Evolutionary conservation across 2,329 filamentous ascomycete species (phyloP), one percentile per base, ranked within the genome.

Genomic region (Phyllosticta capitalensis): DNA sequence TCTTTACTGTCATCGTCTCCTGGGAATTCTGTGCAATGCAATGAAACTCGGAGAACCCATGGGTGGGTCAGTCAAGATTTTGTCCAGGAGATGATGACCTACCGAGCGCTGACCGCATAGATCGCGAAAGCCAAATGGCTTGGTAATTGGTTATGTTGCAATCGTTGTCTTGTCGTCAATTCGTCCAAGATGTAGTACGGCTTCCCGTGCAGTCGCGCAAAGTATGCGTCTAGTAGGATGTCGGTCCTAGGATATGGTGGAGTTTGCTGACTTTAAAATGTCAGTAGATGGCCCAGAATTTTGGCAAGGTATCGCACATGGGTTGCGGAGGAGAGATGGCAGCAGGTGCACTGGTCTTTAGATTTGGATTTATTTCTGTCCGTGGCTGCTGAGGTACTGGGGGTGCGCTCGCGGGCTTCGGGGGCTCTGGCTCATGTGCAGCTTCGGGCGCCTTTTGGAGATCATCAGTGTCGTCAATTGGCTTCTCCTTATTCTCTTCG

Each of bases 161-260:
- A 75, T 22, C 85, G 80, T 72, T 92, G 88, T 59, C 90, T 81
- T 9, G 88, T 85, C 0, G 82, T 83, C 0, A 85, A 78, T 72
- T 95, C 90, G 67, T 95, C 89, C 3, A 95, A 77, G 56, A 95
- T 86, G 67, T 89, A 84, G 65, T 88, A 94, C 1, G 90, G 89
- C 68, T 91, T 92, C 55, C 86, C 87, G 69, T 95, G 90, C 48
- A 92, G 83, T 55, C 88, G 83, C 21, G 80, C 76, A 69, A 95
- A 95, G 71, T 92, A 95, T 5, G 86, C 87, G 67, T 95, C 87
- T 28, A 95, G 76, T 26, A 91, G 76, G 1, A 80, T 75, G 66
- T 89, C 85, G 1, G 81, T 79, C 61, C 56, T 56, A 65, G 65
- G 59, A 53, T 56, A 52, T 62, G 58, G 51, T 64, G 67, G 61